Evolutionary conservation across 345 rosid species (phyloP).

Genomic region (Citrus australasica): DNA sequence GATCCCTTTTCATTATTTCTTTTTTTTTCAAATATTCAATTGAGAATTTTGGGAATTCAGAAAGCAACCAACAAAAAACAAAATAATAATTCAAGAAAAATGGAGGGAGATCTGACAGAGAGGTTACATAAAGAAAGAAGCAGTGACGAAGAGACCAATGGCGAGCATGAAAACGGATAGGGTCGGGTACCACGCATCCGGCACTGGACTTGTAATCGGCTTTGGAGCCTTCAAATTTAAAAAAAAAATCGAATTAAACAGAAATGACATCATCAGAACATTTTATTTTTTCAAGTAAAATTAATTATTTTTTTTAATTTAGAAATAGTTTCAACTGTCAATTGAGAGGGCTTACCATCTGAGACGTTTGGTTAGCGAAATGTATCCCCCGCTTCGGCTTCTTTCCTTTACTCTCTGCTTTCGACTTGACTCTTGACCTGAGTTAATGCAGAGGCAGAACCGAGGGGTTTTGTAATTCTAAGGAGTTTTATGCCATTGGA

Average conservation of each 20-base stretch:
- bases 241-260: not conserved
- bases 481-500: not conserved
- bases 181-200: conserved; percentile 63
- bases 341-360: conserved; percentile 6
- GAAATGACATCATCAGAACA: not conserved
- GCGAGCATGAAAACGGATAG: conserved; percentile 57
- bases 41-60: not conserved
- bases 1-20: no score
- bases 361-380: not conserved
- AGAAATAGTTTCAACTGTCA: no score
- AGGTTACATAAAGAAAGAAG: conserved; percentile 84
- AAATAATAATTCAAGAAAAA: not conserved
- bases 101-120: conserved; percentile 20
- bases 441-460: no score
- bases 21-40: not conserved
- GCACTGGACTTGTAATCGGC: conserved; percentile 75
- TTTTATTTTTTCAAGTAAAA: no score
- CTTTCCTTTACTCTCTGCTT: no score
- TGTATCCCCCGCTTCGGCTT: not conserved
- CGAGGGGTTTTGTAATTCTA: no score
- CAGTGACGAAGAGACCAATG: conserved; percentile 70
- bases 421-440: no score
- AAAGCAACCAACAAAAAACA: not conserved
- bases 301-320: no score
- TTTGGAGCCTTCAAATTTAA: conserved; percentile 48